Base-by-base conservation (phyloP, 1,284 basidiomycete genomes). In the Papiliotrema terrestris region DNA sequence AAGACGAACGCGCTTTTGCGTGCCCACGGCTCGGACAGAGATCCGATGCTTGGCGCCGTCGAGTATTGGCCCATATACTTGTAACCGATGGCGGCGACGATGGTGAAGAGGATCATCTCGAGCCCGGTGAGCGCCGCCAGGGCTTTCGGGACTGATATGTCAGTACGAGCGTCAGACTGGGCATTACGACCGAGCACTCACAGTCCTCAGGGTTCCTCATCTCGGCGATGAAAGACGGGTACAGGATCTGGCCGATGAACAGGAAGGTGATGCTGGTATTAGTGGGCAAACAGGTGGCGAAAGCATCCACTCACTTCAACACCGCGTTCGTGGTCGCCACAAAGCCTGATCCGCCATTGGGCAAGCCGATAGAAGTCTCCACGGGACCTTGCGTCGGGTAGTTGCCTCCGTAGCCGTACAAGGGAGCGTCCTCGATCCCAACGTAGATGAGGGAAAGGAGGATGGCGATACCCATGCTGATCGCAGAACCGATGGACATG, bases 61-160 rank as follows among this genome's bases (percentile, higher is more conserved):
- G 72, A 59, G 58, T 73, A 73, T 49, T 74, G 69, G 3, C 74
- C 75, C 19, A 69, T 56, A 62, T 67, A 74, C 51, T 67, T 78
- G 67, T 86, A 87, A 44, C 85, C 82, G 29, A 87, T 77, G 2
- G 83, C 81, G 14, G 85, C 84, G 44, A 81, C 82, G 45, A 85
- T 69, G 3, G 81, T 81, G 76, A 86, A 87, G 8, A 85, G 76
- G 26, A 83, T 66, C 52, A 86, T 75, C 67, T 86, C 84, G 32
- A 81, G 78, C 17, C 80, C 76, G 49, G 80, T 81, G 6, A 79
- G 71, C 4, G 78, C 71, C 41, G 78, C 65, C 14, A 72, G 61
- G 2, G 68, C 71, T 67, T 85, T 86, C 23, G 83, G 83, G 74
- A n/a, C n/a, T n/a, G n/a, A n/a, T n/a, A n/a, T n/a, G n/a, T n/a